Base-by-base conservation (phyloP, 192 early-diverging fungal genomes). In the Rhizophagus clarus region DNA sequence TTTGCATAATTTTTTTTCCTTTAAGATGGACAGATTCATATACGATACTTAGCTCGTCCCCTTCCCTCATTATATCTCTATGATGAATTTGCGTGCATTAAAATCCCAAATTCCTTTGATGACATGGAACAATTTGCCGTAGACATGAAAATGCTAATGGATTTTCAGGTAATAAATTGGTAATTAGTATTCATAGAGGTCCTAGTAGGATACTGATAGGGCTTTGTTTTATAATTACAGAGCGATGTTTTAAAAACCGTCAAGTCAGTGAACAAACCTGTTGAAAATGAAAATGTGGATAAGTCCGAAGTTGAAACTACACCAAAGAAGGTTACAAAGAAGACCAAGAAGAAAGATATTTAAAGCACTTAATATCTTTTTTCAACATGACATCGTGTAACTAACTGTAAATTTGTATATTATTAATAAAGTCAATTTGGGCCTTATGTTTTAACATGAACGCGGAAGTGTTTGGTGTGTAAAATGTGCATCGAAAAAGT, bases 31-130 rank as follows among this genome's bases (percentile, higher is more conserved):
- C 26, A 64, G 1, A 64, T 64, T 14, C 62, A 29, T 26, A 64
- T 64, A 64, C 28, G 62, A 64, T 49, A 14, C 14, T 1, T 49
- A 12, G n/a, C 29, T 74, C 17, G 29, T 40, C 15, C 26, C 56
- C 60, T 75, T 10, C 74, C 56, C n/a, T 75, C 74, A 75, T 28
- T 75, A 75, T 75, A 75, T 62, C 60, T 75, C 3, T 75, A 75
- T 24, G 56, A 75, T 15, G 60, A 75, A 26, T 75, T 75, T 62
- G 74, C 14, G 20, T 31, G 74, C 32, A 75, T 75, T 51, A 75
- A 34, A 61, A 20, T 61, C 10, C 74, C 74, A 10, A 75, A 7
- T 4, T 60, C 24, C 14, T 75, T 75, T 62, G 60, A 62, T 75
- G 51, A 75, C 29, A 75, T 75, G 29, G 74, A 75, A 61, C 29